Evolutionary conservation across 2,329 filamentous ascomycete species (phyloP).

Genomic region (Talaromyces sp.): DNA sequence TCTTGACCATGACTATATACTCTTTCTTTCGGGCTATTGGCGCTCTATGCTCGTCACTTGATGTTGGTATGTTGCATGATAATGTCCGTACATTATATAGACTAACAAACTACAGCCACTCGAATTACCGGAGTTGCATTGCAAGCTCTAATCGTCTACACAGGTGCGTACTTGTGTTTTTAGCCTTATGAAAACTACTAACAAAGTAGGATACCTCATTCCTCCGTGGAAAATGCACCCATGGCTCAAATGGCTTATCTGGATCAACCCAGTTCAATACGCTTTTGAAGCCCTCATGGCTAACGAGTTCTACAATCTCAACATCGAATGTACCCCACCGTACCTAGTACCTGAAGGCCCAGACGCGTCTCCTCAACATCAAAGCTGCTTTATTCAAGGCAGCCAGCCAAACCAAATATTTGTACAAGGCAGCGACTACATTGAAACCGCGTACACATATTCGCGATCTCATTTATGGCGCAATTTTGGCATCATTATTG

Average conservation of each 20-base stretch:
- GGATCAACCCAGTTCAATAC: conserved; percentile 66
- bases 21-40: conserved; percentile 52
- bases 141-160: conserved; percentile 58
- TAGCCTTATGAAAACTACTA: neutral
- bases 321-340: conserved; percentile 54
- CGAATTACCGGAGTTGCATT: conserved; percentile 49
- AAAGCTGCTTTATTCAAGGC: conserved; percentile 59
- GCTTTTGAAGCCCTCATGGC: conserved; percentile 65
- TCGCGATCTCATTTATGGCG: conserved; percentile 59
- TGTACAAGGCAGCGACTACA: conserved; percentile 56
- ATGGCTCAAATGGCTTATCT: conserved; percentile 63
- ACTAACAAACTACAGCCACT: conserved; percentile 33
- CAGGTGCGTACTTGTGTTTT: conserved; percentile 27
- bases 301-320: conserved; percentile 64
- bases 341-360: conserved; percentile 56
- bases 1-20: conserved; percentile 54
- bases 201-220: conserved; percentile 56
- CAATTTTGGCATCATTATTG: conserved; percentile 77
- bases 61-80: conserved; percentile 38
- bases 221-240: conserved; percentile 59
- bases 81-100: neutral
- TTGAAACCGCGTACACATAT: conserved; percentile 54
- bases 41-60: conserved; percentile 48
- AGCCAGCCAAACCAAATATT: conserved; percentile 50
- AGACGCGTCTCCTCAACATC: conserved; percentile 47